Percentiles rank a stretch among this genome's conserved stretches.
Evolutionary conservation across 2,329 filamentous ascomycete genomes (phyloP).

Genomic region (Trichophyton benhamiae): DNA sequence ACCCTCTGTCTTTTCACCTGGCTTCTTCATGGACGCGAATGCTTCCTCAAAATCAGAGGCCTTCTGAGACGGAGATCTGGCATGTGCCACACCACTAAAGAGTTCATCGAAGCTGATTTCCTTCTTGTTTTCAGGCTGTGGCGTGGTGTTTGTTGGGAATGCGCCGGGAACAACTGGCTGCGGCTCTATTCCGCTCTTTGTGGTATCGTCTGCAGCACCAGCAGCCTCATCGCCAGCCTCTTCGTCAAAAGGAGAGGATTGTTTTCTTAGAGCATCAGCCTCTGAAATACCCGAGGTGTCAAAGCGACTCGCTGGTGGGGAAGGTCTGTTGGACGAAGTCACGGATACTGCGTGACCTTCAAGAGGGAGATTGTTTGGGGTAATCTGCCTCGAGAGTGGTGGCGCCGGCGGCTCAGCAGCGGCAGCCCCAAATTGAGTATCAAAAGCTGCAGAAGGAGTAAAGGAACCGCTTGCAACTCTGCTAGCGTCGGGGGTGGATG

Average conservation of each 20-base stretch:
- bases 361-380: constrained; percentile 63
- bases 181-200: background rate
- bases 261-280: constrained; percentile 20
- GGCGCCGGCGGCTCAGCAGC: constrained; percentile 43
- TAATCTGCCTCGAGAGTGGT: constrained; percentile 64
- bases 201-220: background rate
- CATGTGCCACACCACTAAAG: constrained; percentile 33
- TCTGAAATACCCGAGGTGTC: constrained; percentile 33
- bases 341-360: constrained; percentile 45
- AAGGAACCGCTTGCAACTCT: constrained; percentile 32
- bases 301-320: constrained; percentile 56
- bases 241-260: constrained; percentile 24
- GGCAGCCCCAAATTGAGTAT: constrained; percentile 17
- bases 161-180: constrained; percentile 35
- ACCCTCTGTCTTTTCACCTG: constrained; percentile 31
- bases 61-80: constrained; percentile 35
- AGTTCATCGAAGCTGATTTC: constrained; percentile 36
- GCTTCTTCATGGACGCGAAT: constrained; percentile 36
- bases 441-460: constrained; percentile 52
- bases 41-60: constrained; percentile 37
- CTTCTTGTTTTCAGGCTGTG: constrained; percentile 18
- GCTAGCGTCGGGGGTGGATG: background rate
- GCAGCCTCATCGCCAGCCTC: constrained; percentile 1
- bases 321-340: constrained; percentile 65
- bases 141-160: constrained; percentile 25